Percentiles rank a stretch among this genome's conserved stretches.
These are phyloP conservation scores for Polytolypa hystricis DNA, from an alignment of 2,329 filamentous ascomycete species.

Conservation along the genomic window DNA sequence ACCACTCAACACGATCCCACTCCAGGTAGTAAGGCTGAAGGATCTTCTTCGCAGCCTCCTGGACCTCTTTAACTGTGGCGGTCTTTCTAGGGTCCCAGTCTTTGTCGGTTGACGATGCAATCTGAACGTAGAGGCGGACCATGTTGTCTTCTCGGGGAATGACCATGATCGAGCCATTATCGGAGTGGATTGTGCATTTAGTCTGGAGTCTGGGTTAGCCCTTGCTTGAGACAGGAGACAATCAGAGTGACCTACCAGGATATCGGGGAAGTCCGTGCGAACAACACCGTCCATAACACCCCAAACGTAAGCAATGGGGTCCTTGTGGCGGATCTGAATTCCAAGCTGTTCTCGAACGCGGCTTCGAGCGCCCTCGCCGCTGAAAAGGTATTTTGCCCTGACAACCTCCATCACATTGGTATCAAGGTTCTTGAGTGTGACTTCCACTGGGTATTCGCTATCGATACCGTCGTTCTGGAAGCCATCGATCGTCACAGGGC, in stretches of 20 bases:
- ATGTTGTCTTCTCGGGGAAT: conserved; percentile 57
- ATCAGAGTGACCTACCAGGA: conserved; percentile 52
- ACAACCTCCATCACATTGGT: conserved; percentile 34
- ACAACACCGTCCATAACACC: conserved; percentile 69
- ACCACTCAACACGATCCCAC: conserved; percentile 57
- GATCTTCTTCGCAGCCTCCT: conserved; percentile 47
- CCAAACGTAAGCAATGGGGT: conserved; percentile 62
- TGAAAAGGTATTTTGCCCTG: conserved; percentile 58
- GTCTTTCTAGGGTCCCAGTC: conserved; percentile 53
- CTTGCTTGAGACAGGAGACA: conserved; percentile 31
- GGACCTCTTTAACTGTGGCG: conserved; percentile 48
- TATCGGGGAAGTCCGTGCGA: conserved; percentile 64
- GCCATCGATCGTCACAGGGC: conserved; percentile 51
- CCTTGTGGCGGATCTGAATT: conserved; percentile 48
- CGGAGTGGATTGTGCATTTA: conserved; percentile 61
- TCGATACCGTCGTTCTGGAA: conserved; percentile 55
- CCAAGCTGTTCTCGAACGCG: conserved; percentile 48
- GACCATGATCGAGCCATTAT: conserved; percentile 68
- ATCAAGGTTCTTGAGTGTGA: conserved; percentile 42
- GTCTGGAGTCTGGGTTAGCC: conserved; percentile 7
- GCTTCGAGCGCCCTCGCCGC: conserved; percentile 59
- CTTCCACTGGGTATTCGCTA: conserved; percentile 54
- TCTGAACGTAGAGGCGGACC: conserved; percentile 43
- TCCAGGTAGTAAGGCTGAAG: conserved; percentile 49
- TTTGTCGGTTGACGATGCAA: conserved; percentile 50